Evolutionary conservation across 352 stramenopile species (phyloP), one percentile per base, ranked within the genome.

Genomic region (Phytophthora citricola): DNA sequence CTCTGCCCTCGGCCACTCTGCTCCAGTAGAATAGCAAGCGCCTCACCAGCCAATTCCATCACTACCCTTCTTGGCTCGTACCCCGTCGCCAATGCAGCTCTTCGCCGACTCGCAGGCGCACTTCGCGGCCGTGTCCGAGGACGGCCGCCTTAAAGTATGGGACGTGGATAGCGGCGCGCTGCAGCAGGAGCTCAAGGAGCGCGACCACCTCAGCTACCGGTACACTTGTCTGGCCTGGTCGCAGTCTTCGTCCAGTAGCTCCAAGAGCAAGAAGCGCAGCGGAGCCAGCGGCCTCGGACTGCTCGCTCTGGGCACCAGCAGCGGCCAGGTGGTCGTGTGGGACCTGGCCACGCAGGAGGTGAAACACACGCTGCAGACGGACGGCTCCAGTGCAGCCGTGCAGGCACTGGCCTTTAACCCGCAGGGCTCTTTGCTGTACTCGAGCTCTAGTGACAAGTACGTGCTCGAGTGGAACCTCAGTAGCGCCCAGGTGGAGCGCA

Each of bases 91-190:
- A 86, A 36, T 94, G 80, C 86, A 92, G 66, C 71, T 88, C 73
- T 91, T 95, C 58, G 76, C 83, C 53, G 68, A 81, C 51, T 85
- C 85, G 75, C 86, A 89, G 63, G 83, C 89, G 64, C 84, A 81
- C 69, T 93, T 93, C 61, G 86, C 83, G 54, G 76, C 79, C 65
- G 85, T 95, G 66, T 90, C 86, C 43, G 83, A 91, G 51, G 88
- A 95, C 74, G 85, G 83, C 59, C 86, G 88, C 41, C 78, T 95
- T 49, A 91, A 91, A 75, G 72, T 95, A 43, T 95, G 86, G 85
- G 74, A 95, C 63, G 76, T 91, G 66, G 76, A 64, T 44, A 85
- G 80, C 3, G 83, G 85, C 29, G 62, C 78, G 29, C 59, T 95
- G 56, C 76, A 87, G 50, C 81, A 88, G 66, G 88, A 95, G 55